phyloP scores from a whole-genome alignment of 306 rosid species.

The Amphicarpaea edgeworthii region DNA sequence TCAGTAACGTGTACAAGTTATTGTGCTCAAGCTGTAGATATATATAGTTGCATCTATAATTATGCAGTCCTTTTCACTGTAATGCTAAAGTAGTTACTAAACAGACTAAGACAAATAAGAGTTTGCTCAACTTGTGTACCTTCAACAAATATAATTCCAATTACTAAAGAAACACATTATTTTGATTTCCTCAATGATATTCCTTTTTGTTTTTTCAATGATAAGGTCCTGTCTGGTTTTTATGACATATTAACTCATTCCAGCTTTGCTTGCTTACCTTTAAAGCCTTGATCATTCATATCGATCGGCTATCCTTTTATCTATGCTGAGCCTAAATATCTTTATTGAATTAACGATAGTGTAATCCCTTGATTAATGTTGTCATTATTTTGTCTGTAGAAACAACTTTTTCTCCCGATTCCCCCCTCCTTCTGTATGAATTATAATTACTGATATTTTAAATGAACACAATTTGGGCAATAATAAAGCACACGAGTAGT shows the following conservation, averaged over 20 bases:
- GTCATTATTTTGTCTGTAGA: background rate
- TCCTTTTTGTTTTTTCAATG: background rate
- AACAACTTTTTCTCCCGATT: background rate
- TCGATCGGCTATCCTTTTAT: too few species aligned
- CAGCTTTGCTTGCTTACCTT: background rate
- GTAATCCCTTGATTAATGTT: constrained; percentile 25
- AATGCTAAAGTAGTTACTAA: constrained; percentile 1
- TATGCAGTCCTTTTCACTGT: constrained; percentile 37
- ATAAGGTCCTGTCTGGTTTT: background rate
- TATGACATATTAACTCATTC: background rate
- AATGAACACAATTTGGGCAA: background rate
- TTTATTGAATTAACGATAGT: background rate
- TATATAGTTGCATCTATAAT: constrained; percentile 22
- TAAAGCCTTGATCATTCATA: background rate
- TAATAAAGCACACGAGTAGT: background rate
- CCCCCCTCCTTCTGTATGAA: background rate
- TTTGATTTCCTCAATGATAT: constrained; percentile 15
- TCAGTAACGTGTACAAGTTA: background rate
- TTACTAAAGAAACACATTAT: constrained; percentile 11
- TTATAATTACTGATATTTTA: background rate
- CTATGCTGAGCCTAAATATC: too few species aligned
- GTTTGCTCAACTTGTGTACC: background rate
- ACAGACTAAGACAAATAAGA: background rate
- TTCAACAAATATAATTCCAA: background rate
- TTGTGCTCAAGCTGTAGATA: constrained; percentile 36